phyloP scores from a whole-genome alignment of 2,329 filamentous ascomycete species.

The Emydomyces testavorans region DNA sequence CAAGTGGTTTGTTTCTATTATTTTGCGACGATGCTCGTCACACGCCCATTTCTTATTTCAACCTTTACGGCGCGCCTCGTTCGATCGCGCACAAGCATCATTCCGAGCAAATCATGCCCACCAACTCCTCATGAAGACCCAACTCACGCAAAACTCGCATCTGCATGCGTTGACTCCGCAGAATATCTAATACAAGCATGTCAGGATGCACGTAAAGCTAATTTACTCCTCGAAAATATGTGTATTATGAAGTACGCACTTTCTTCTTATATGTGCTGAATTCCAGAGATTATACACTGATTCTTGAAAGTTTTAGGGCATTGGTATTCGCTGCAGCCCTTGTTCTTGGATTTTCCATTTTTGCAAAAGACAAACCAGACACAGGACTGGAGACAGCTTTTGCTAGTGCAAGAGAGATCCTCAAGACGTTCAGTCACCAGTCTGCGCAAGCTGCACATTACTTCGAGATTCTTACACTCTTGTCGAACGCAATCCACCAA shows the following conservation, averaged over 20 bases:
- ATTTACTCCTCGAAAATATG: conserved; percentile 44
- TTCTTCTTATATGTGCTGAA: not conserved
- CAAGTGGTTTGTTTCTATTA: conserved; percentile 50
- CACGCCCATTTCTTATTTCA: conserved; percentile 45
- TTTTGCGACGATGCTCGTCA: conserved; percentile 47
- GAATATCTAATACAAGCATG: conserved; percentile 47
- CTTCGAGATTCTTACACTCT: conserved; percentile 42
- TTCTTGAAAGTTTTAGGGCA: conserved; percentile 28
- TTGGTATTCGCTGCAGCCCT: conserved; percentile 48
- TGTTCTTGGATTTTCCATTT: conserved; percentile 46
- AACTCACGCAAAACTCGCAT: conserved; percentile 33
- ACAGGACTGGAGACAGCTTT: conserved; percentile 42
- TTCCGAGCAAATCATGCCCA: not conserved
- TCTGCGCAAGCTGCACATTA: conserved; percentile 49
- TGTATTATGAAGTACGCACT: conserved; percentile 46
- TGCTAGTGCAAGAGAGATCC: conserved; percentile 39
- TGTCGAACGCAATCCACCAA: conserved; percentile 38
- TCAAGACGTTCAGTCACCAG: conserved; percentile 38
- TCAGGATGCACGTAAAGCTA: conserved; percentile 37
- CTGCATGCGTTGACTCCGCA: conserved; percentile 46
- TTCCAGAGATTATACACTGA: not conserved
- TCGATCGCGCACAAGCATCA: not conserved
- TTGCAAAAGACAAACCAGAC: conserved; percentile 39
- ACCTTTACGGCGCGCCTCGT: conserved; percentile 29
- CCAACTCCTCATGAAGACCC: conserved; percentile 20